phyloP scores from a whole-genome alignment of 1,139 yeast species.

The Taiozyma onychis region DNA sequence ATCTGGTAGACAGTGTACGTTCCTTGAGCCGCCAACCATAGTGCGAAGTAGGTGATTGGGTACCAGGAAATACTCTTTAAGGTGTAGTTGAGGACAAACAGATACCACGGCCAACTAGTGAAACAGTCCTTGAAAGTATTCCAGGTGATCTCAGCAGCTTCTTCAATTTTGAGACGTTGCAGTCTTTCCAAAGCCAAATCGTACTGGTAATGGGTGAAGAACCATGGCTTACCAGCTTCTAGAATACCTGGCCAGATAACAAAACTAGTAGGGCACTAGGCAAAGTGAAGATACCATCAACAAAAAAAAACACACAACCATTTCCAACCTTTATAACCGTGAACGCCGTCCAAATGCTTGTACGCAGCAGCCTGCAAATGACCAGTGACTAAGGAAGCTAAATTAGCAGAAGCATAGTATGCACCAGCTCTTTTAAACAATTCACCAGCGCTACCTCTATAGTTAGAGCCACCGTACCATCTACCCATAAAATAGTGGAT shows the following conservation, averaged over 20 bases:
- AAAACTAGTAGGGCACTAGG: slow-evolving; percentile 45
- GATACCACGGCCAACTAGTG: slow-evolving; percentile 3
- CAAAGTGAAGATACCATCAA: slow-evolving; percentile 62
- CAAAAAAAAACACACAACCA: no score
- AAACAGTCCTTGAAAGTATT: slow-evolving; percentile 2
- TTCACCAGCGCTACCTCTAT: slow-evolving; percentile 4
- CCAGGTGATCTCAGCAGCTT: slow-evolving; percentile 1
- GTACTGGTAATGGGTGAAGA: slow-evolving; percentile 29
- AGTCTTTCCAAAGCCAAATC: slow-evolving; percentile 36
- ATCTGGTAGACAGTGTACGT: slow-evolving; percentile 13
- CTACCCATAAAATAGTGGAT: slow-evolving; percentile 22
- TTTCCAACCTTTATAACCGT: slow-evolving; percentile 52
- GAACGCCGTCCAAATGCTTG: slow-evolving; percentile 41
- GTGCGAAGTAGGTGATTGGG: slow-evolving; percentile 13
- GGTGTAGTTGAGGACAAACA: slow-evolving; percentile 2
- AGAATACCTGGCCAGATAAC: slow-evolving; percentile 57
- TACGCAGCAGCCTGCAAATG: slow-evolving; percentile 51
- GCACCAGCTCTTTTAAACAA: slow-evolving; percentile 3
- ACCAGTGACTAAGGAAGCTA: slow-evolving; percentile 32
- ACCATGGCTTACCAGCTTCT: slow-evolving; percentile 6
- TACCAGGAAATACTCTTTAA: slow-evolving; percentile 6
- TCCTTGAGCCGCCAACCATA: slow-evolving; percentile 13
- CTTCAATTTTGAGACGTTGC: slow-evolving; percentile 2
- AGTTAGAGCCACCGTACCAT: slow-evolving; percentile 3
- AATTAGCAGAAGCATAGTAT: neutral